These are phyloP conservation scores for Penicillium sp. DNA, from an alignment of 2,329 filamentous ascomycete species.

Conservation along the genomic window DNA sequence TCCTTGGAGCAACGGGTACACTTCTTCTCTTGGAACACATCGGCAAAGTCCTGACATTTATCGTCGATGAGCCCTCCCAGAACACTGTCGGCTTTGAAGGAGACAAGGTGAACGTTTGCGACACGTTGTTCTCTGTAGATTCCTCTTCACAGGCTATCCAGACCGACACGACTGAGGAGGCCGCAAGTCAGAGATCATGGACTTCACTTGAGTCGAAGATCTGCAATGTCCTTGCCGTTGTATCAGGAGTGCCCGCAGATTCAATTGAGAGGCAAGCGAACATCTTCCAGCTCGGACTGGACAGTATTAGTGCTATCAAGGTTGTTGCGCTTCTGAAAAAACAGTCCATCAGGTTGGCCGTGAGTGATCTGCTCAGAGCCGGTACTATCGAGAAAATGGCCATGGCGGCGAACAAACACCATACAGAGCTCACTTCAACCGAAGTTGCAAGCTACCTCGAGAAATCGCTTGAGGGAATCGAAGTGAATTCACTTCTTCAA, in stretches of 20 bases:
- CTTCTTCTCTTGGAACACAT: constrained; percentile 57
- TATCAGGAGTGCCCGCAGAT: constrained; percentile 60
- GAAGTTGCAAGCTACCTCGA: constrained; percentile 22
- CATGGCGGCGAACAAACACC: constrained; percentile 18
- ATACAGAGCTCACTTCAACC: constrained; percentile 8
- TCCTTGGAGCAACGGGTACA: constrained; percentile 50
- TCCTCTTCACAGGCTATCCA: constrained; percentile 1
- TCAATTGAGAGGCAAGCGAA: constrained; percentile 62
- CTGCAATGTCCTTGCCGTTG: constrained; percentile 47
- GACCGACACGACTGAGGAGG: background rate
- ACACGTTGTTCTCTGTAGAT: constrained; percentile 42
- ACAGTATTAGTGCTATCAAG: constrained; percentile 90
- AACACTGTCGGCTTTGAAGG: constrained; percentile 56
- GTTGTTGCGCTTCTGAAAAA: constrained; percentile 67
- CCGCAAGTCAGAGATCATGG: constrained; percentile 20
- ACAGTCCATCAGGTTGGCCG: constrained; percentile 59
- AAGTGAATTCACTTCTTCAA: constrained; percentile 41
- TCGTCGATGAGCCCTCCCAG: constrained; percentile 52
- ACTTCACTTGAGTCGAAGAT: constrained; percentile 41
- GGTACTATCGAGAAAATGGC: constrained; percentile 66
- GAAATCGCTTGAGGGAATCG: constrained; percentile 39
- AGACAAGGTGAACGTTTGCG: constrained; percentile 62
- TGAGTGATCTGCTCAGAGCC: constrained; percentile 69
- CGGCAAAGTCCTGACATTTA: constrained; percentile 56
- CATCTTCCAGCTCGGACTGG: constrained; percentile 81